Conservation (phyloP, 352 stramenopile genomes). For the Pythium graminicola region DNA sequence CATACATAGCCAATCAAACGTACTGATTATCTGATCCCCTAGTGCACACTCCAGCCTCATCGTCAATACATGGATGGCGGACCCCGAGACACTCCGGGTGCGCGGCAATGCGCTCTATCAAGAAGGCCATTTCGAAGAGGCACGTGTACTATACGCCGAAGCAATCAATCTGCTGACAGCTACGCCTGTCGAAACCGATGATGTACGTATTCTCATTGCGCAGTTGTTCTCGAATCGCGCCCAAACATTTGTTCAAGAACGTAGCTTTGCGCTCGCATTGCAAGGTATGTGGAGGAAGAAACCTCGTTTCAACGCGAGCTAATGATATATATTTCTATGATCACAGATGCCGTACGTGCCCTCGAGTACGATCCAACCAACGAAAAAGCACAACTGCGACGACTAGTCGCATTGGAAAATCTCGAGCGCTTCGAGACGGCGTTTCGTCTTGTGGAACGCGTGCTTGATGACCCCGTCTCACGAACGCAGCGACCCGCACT, state of each 20-base stretch:
- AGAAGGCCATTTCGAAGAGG: conserved; percentile 51
- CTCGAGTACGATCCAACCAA: conserved; percentile 48
- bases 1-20: background rate
- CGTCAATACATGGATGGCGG: background rate
- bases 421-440: conserved; percentile 71
- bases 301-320: no score
- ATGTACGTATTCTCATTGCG: conserved; percentile 10
- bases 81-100: conserved; percentile 31
- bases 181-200: background rate
- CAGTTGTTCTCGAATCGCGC: conserved; percentile 60
- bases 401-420: conserved; percentile 62
- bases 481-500: conserved; percentile 20
- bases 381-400: conserved; percentile 59
- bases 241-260: conserved; percentile 65
- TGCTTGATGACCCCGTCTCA: conserved; percentile 28
- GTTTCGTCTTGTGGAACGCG: conserved; percentile 33
- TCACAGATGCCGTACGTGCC: conserved; percentile 47
- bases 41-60: background rate
- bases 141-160: conserved; percentile 40
- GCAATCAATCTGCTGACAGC: conserved; percentile 28
- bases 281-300: no score
- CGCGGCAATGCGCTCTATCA: conserved; percentile 49
- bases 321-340: no score
- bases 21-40: no score
- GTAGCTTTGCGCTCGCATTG: conserved; percentile 56